Evolutionary conservation across 805 yeast species (phyloP).

Genomic region (Barnettozyma vustinii): DNA sequence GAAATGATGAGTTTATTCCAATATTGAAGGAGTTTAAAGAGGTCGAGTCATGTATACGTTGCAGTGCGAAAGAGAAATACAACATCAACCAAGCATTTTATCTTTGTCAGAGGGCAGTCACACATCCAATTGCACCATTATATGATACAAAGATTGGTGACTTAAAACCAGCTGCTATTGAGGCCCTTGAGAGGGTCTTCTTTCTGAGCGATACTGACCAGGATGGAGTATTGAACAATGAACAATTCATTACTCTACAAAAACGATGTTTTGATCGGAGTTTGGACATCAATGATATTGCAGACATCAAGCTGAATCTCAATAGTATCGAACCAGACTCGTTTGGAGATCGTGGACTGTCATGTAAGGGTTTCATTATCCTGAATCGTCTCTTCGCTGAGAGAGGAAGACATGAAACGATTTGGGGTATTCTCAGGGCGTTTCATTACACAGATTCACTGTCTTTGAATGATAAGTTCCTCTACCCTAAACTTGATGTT

Average conservation of each 20-base stretch:
- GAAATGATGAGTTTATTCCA: slow-evolving; percentile 80
- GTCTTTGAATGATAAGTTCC: slow-evolving; percentile 70
- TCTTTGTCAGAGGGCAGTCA: slow-evolving; percentile 87
- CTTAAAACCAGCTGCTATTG: slow-evolving; percentile 68
- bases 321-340: slow-evolving; percentile 28
- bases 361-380: slow-evolving; percentile 68
- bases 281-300: slow-evolving; percentile 45
- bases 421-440: slow-evolving; percentile 89
- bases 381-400: slow-evolving; percentile 82
- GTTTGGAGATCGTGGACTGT: slow-evolving; percentile 47
- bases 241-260: slow-evolving; percentile 68
- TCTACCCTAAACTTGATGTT: slow-evolving; percentile 77
- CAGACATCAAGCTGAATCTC: slow-evolving; percentile 36
- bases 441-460: slow-evolving; percentile 91
- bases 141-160: slow-evolving; percentile 87
- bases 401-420: slow-evolving; percentile 91
- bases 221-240: slow-evolving; percentile 71
- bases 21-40: slow-evolving; percentile 88
- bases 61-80: slow-evolving; percentile 77
- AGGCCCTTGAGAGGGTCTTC: slow-evolving; percentile 77
- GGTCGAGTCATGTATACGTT: slow-evolving; percentile 84
- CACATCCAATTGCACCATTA: slow-evolving; percentile 88
- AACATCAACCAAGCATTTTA: slow-evolving; percentile 92
- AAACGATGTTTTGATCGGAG: slow-evolving; percentile 64
- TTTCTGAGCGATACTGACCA: slow-evolving; percentile 85